Evolutionary conservation across 2,329 filamentous ascomycete species (phyloP).

Genomic region (Pyricularia sp.): DNA sequence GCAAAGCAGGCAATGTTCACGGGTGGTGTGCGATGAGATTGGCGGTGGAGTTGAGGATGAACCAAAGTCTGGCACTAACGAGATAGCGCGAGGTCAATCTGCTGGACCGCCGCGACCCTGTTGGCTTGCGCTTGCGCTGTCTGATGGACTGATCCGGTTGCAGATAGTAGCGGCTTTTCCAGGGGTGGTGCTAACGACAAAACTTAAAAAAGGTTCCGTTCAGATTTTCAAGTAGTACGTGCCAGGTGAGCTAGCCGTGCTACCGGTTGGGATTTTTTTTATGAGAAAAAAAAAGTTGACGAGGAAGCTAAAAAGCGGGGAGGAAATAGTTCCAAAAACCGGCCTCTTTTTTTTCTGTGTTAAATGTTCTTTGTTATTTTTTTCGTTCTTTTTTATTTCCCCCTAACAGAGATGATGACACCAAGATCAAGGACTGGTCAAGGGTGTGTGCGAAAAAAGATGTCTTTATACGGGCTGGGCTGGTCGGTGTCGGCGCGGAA

Average conservation of each 20-base stretch:
- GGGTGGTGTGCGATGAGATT: conserved; percentile 4
- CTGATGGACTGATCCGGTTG: background rate
- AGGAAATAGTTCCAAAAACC: background rate
- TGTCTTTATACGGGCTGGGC: background rate
- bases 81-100: conserved; percentile 6
- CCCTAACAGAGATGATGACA: background rate
- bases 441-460: background rate
- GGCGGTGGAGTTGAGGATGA: conserved; percentile 5
- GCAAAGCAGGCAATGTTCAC: background rate
- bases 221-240: background rate
- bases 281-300: background rate
- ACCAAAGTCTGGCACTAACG: conserved; percentile 2
- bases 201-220: background rate
- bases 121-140: background rate
- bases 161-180: conserved; percentile 1
- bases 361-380: background rate
- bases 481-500: background rate
- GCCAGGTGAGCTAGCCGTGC: background rate
- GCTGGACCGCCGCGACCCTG: conserved; percentile 2
- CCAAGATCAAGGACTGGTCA: background rate
- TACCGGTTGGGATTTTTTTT: background rate
- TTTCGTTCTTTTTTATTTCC: background rate
- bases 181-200: background rate
- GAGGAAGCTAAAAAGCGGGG: background rate
- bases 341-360: background rate